Base-by-base conservation (phyloP, 148 eudicot species). In the Polygonum aviculare region DNA sequence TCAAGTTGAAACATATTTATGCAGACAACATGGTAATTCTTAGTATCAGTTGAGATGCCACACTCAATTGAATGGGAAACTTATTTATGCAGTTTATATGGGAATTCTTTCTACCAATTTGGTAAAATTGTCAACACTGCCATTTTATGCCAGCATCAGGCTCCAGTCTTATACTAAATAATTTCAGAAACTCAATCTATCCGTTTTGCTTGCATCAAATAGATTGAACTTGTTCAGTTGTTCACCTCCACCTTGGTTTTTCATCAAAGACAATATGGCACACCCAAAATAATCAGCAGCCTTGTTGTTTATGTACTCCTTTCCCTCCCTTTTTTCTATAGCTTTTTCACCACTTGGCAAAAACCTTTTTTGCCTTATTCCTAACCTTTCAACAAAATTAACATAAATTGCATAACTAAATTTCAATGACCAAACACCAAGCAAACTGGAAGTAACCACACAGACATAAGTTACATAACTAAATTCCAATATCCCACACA, bases 371-470 rank as follows among this genome's bases (percentile, higher is more conserved):
- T 14, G 2, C 16, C 69, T 14, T 63, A 0, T 67, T 67, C 39
- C 40, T 15, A 67, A 36, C 41, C 38, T 36, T 14, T 35, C 71
- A 67, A 36, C 71, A n/a, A n/a, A n/a, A n/a, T n/a, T n/a, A n/a
- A n/a, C n/a, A n/a, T n/a, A n/a, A n/a, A n/a, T n/a, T n/a, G n/a
- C n/a, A n/a, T n/a, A n/a, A n/a, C n/a, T n/a, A 26, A 21, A 36
- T 60, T 60, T 11, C 36, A 60, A 7, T 26, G 10, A 16, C 16
- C 55, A 50, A 18, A 50, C 9, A 36, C 22, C n/a, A 52, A 60
- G 67, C 15, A 26, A 60, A 59, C 57, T 59, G 65, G 35, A 59
- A 60, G 36, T 31, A 60, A 60, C 67, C 36, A 60, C 67, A 60
- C 67, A 60, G 10, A 11, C 14, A 60, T 2, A 22, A 60, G 35